phyloP scores from a whole-genome alignment of 2,329 filamentous ascomycete genomes.

The Calcarisporium arbuscula region DNA sequence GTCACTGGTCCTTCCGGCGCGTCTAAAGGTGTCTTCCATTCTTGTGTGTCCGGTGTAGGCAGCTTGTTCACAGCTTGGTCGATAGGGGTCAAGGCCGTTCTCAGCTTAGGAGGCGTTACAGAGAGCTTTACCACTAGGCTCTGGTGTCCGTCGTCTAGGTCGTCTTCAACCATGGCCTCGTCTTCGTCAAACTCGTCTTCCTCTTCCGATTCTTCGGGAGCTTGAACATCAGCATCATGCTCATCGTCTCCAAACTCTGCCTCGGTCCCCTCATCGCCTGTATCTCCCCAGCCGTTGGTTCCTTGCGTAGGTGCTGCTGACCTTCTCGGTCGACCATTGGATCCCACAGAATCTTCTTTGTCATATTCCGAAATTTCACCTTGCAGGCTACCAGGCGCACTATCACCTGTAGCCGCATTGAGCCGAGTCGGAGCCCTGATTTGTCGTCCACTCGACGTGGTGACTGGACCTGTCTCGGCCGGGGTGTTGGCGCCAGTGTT shows the following conservation, averaged over 20 bases:
- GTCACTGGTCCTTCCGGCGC: constrained; percentile 11
- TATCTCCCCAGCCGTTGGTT: constrained; percentile 49
- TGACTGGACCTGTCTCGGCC: constrained; percentile 55
- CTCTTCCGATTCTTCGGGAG: constrained; percentile 54
- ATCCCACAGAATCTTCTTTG: constrained; percentile 33
- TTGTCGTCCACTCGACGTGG: constrained; percentile 84
- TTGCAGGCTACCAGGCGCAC: constrained; percentile 38
- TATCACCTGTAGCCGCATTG: constrained; percentile 54
- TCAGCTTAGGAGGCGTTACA: constrained; percentile 36
- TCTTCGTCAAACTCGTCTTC: constrained; percentile 54
- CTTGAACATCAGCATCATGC: constrained; percentile 61
- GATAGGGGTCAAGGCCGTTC: constrained; percentile 20
- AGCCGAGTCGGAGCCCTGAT: constrained; percentile 63
- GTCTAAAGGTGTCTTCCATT: constrained; percentile 10
- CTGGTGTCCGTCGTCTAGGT: constrained; percentile 40
- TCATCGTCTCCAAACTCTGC: constrained; percentile 73
- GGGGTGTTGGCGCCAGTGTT: constrained; percentile 71
- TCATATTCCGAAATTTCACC: constrained; percentile 35
- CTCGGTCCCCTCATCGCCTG: constrained; percentile 63
- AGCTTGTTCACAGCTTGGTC: constrained; percentile 16
- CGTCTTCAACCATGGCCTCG: constrained; percentile 48
- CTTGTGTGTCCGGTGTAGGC: constrained; percentile 15
- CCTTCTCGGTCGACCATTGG: constrained; percentile 43
- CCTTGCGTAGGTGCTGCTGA: constrained; percentile 43
- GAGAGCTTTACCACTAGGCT: constrained; percentile 72